Evolutionary conservation across 345 rosid species (phyloP).

Genomic region (Carallia brachiata): DNA sequence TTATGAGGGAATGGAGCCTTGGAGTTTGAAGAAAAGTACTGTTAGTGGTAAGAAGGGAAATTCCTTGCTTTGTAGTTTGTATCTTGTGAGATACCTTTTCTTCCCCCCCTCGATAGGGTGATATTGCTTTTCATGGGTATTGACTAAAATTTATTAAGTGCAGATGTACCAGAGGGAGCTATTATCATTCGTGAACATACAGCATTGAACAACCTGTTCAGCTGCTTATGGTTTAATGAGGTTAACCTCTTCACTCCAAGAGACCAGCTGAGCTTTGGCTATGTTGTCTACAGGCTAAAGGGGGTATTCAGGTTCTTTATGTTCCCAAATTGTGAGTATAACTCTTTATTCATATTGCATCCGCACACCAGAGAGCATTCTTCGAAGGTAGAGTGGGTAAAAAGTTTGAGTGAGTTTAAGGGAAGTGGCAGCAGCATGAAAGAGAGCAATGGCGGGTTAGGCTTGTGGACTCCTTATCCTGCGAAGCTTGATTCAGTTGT

Average conservation of each 20-base stretch:
- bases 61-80: neutral
- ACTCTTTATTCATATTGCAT: conserved; percentile 77
- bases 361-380: conserved; percentile 96
- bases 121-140: neutral
- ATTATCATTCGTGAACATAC: conserved; percentile 86
- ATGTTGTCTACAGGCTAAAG: conserved; percentile 68
- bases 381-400: conserved; percentile 94
- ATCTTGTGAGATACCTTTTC: no score
- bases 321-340: conserved; percentile 96
- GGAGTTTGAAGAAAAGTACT: conserved; percentile 72
- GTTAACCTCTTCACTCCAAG: conserved; percentile 93
- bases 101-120: no score
- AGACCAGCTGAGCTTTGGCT: conserved; percentile 97
- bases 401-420: conserved; percentile 60
- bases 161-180: conserved; percentile 99
- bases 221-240: conserved; percentile 98
- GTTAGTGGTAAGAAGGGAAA: conserved; percentile 58
- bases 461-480: conserved; percentile 93
- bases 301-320: conserved; percentile 68
- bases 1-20: conserved; percentile 85
- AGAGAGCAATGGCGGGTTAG: conserved; percentile 89
- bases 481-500: conserved; percentile 67
- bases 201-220: conserved; percentile 67
- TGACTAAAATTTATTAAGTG: conserved; percentile 20
- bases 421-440: conserved; percentile 77